Base-by-base conservation (phyloP, 148 eudicot species). In the Rhododendron simsii region DNA sequence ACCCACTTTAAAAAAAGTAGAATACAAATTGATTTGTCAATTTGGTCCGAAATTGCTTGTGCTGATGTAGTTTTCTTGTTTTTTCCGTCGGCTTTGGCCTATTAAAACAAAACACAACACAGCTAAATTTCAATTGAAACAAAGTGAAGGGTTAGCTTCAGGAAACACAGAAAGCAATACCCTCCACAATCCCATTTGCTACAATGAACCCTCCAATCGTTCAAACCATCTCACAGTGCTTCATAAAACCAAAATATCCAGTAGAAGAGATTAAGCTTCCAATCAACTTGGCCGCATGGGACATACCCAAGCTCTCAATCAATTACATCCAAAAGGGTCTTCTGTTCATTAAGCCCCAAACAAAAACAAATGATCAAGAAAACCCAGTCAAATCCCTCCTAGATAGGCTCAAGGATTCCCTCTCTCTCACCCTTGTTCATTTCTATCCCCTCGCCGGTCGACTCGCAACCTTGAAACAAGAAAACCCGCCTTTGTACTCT, bases 291-390 rank as follows among this genome's bases (percentile, higher is more conserved):
- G 21, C 90, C 30, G 67, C 90, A 87, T 87, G 83, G 82, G 92
- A 90, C 53, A 28, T 87, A 8, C 26, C 67, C 7, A 59, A 37
- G 88, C 87, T 89, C 55, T 79, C 87, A 0, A 39, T 73, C 1
- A 86, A 87, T 6, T 90, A 90, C 78, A 90, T 88, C 67, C 92
- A 90, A 83, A 88, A 90, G 71, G 92, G 92, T 2, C 90, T 90
- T 8, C 81, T 90, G 14, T 90, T 77, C 47, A 23, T 9, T 7
- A 85, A 82, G 71, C 90, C 88, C 7, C 37, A 69, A 30, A 7
- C 41, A 35, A 15, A 21, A 37, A 57, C 51, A 26, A 78, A 65
- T 69, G 81, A 21, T 10, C 39, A 28, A 50, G 81, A 83, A 59
- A 20, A 51, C 80, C n/a, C 71, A 1, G 86, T 88, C 6, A 39